Base-by-base conservation (phyloP, 495 filamentous ascomycete species). In the Penicillium simplicissimum region DNA sequence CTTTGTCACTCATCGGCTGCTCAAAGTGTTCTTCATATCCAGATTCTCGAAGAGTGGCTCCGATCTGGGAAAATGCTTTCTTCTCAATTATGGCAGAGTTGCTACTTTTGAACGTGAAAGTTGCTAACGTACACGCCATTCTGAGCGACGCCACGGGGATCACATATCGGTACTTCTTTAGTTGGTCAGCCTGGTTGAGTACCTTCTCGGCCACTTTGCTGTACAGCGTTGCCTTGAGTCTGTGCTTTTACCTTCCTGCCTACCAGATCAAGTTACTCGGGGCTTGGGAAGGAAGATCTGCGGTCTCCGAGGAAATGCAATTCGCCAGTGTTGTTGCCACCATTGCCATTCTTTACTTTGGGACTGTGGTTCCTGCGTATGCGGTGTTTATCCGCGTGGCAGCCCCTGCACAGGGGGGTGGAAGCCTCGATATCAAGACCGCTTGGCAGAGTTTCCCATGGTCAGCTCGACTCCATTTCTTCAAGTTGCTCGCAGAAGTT, bases 81-180 rank as follows among this genome's bases (percentile, higher is more conserved):
- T 57, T 25, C 11, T 62, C 8, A 62, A 52, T 57, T 11, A 45
- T 15, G 2, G 25, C n/a, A 2, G 60, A 62, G 9, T 45, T 53
- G 15, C 54, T 57, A 28, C 60, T 62, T 31, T 62, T 54, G 14
- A 45, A 33, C 15, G 13, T 62, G n/a, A 62, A 57, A 51, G 54
- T 57, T 52, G 53, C 45, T 14, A 57, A 57, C 25, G 45, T 62
- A 13, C 60, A 53, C 28, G 43, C 45, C 7, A 62, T 62, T 57
- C 25, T 28, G 4, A 28, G 25, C 25, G 4, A 15, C 53, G 13
- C n/a, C 36, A 4, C 21, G 25, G 8, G 17, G n/a, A 10, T 52
- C 37, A 11, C 8, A 38, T 21, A 52, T 17, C 60, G 37, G 42
- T 37, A 28, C 10, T 10, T 57, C 36, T n/a, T 49, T n/a, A 31